Evolutionary conservation across 441 rosid genomes (phyloP).

Genomic region (Pelargonium fulgidum): DNA sequence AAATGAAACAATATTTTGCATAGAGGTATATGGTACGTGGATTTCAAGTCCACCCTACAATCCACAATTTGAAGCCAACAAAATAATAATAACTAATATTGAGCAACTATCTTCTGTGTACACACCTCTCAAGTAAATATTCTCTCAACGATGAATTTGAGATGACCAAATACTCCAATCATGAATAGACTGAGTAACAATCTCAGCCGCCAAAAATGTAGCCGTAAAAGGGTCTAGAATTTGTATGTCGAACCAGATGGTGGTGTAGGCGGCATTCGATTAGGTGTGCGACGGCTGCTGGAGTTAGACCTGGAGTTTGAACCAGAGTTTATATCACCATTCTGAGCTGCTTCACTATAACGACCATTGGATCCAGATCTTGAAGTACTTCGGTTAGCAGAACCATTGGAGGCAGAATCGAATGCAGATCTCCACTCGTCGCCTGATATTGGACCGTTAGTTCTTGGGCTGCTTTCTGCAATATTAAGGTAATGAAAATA

Average conservation of each 20-base stretch:
- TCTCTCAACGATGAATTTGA: too few relatives aligned
- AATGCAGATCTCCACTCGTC: constrained; percentile 99
- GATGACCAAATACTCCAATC: constrained; percentile 3
- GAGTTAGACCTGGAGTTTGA: constrained; percentile 41
- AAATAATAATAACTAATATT: neutral
- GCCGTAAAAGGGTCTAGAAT: neutral
- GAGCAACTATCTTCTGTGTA: constrained; percentile 7
- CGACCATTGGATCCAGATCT: constrained; percentile 49
- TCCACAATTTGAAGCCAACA: constrained; percentile 16
- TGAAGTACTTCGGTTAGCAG: constrained; percentile 31
- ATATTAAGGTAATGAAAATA: neutral
- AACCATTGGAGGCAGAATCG: constrained; percentile 74
- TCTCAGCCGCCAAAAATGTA: constrained; percentile 6
- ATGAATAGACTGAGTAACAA: constrained; percentile 5
- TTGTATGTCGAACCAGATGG: constrained; percentile 39
- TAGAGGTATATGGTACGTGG: constrained; percentile 21
- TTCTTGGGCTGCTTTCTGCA: constrained; percentile 81
- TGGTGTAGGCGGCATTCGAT: constrained; percentile 87
- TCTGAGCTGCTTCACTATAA: constrained; percentile 75
- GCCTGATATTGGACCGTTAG: constrained; percentile 46
- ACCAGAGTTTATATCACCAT: constrained; percentile 56
- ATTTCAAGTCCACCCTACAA: constrained; percentile 22
- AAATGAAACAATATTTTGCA: constrained; percentile 11
- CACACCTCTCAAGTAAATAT: neutral
- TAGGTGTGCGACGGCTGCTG: constrained; percentile 76